Conservation (phyloP, 2,329 filamentous ascomycete genomes). For the Beauveria brongniartii region DNA sequence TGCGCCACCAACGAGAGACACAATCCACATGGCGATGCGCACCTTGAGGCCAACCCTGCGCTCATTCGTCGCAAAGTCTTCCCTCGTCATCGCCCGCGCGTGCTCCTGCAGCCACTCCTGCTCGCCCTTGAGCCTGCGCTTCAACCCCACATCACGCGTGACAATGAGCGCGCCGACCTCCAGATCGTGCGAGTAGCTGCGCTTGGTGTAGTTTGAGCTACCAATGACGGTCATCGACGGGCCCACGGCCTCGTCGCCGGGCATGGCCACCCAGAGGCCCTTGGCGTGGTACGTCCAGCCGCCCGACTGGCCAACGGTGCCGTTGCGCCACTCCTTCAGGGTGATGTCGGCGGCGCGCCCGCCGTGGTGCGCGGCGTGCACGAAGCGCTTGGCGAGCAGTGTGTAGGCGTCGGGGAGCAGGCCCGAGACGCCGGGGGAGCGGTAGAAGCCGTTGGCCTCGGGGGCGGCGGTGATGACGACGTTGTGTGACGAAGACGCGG, state of each 20-base stretch:
- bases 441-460: constrained; percentile 91
- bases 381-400: constrained; percentile 73
- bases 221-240: constrained; percentile 79
- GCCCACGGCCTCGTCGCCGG: constrained; percentile 42
- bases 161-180: constrained; percentile 84
- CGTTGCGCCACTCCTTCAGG: constrained; percentile 81
- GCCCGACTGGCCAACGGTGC: constrained; percentile 68
- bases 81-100: constrained; percentile 58
- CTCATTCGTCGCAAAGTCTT: constrained; percentile 75
- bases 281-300: constrained; percentile 99
- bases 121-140: constrained; percentile 67
- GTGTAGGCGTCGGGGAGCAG: constrained; percentile 91
- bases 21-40: constrained; percentile 87
- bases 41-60: constrained; percentile 80
- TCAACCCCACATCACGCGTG: constrained; percentile 66
- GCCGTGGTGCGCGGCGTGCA: constrained; percentile 46
- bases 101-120: constrained; percentile 72
- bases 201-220: constrained; percentile 90
- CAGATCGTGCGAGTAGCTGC: constrained; percentile 85
- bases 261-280: constrained; percentile 80
- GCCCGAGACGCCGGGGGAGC: constrained; percentile 77
- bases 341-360: constrained; percentile 50
- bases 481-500: constrained; percentile 59
- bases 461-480: constrained; percentile 89
- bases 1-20: constrained; percentile 77